A percentile compares a stretch with the other conserved stretches of the same genome.
Evolutionary conservation across 169 alveolate genomes (phyloP).

Genomic region (Plasmodium knowlesi): DNA sequence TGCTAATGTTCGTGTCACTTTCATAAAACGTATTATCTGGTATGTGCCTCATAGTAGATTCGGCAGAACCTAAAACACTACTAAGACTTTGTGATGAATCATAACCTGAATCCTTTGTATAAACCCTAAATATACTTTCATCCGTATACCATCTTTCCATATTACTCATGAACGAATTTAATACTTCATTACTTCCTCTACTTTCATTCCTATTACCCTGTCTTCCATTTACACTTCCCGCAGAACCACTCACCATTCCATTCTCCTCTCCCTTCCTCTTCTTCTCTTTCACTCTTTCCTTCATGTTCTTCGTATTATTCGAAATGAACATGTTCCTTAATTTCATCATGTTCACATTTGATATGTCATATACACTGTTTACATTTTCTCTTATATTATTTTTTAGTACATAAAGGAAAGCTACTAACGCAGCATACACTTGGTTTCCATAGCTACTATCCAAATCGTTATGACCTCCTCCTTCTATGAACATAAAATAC

Average conservation of each 20-base stretch:
- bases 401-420: slow-evolving; percentile 26
- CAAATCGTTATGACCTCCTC: slow-evolving; percentile 82
- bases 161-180: slow-evolving; percentile 5
- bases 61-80: slow-evolving; percentile 27
- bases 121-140: background rate
- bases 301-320: slow-evolving; percentile 4
- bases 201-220: background rate
- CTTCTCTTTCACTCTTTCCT: slow-evolving; percentile 12
- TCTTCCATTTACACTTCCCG: background rate
- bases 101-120: background rate
- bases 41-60: background rate
- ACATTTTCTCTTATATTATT: slow-evolving; percentile 42
- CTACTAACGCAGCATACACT: slow-evolving; percentile 70
- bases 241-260: background rate
- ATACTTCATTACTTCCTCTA: background rate
- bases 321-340: slow-evolving; percentile 15
- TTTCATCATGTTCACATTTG: slow-evolving; percentile 5
- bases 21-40: slow-evolving; percentile 31
- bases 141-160: background rate
- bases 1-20: background rate
- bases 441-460: slow-evolving; percentile 74
- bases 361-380: slow-evolving; percentile 29
- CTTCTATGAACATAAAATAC: slow-evolving; percentile 80
- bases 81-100: slow-evolving; percentile 18
- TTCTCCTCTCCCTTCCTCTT: background rate